Evolutionary conservation across 2,329 filamentous ascomycete genomes (phyloP).

Genomic region (Orbilia javanica): DNA sequence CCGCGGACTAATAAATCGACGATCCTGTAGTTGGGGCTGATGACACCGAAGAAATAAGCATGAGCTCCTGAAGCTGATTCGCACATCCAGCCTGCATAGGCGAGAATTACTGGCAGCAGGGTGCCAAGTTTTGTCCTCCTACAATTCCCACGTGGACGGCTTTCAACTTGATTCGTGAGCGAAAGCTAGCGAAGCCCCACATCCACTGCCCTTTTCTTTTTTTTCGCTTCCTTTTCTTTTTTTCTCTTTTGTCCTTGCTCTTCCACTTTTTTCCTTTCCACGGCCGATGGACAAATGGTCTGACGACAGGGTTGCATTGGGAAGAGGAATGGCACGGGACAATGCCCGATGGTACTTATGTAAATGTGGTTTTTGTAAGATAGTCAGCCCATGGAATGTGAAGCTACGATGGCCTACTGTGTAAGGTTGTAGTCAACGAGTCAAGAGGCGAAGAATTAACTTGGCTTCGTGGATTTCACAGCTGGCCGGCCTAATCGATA

Average conservation of each 20-base stretch:
- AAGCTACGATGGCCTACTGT: neutral
- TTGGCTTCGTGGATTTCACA: constrained; percentile 16
- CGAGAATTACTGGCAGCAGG: constrained; percentile 52
- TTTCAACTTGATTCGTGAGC: constrained; percentile 49
- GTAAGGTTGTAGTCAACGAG: neutral
- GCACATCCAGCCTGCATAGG: constrained; percentile 48
- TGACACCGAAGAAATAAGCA: neutral
- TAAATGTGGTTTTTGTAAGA: too few relatives aligned
- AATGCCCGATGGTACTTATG: constrained; percentile 35
- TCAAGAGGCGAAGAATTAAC: neutral
- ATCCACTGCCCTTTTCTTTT: neutral
- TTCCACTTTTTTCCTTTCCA: neutral
- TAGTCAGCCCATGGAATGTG: neutral
- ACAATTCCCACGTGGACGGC: constrained; percentile 54
- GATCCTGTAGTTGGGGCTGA: neutral
- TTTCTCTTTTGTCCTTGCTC: neutral
- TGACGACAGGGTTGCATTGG: constrained; percentile 54
- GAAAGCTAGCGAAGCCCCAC: constrained; percentile 49
- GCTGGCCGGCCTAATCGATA: constrained; percentile 48
- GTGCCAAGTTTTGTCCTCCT: constrained; percentile 42
- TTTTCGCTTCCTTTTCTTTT: constrained; percentile 13
- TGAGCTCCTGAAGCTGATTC: constrained; percentile 35
- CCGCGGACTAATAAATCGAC: constrained; percentile 7
- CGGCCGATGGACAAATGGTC: constrained; percentile 38
- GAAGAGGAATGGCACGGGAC: constrained; percentile 38